Evolutionary conservation across 2,329 filamentous ascomycete genomes (phyloP).

Genomic region (Raffaelea arxii): DNA sequence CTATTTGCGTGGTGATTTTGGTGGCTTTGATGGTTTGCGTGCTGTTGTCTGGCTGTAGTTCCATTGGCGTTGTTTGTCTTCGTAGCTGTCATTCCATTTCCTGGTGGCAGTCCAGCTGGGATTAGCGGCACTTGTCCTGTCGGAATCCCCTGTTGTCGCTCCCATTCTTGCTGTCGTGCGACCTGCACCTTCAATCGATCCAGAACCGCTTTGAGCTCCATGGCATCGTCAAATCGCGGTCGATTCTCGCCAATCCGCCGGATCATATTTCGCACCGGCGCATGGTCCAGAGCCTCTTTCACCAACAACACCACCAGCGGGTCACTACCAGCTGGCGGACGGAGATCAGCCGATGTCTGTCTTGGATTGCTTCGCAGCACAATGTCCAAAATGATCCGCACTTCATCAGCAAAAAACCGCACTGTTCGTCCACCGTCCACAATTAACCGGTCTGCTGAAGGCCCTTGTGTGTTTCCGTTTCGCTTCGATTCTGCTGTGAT

Average conservation of each 20-base stretch:
- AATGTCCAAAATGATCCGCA: conserved; percentile 47
- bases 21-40: no score
- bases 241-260: conserved; percentile 42
- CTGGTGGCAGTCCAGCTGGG: neutral
- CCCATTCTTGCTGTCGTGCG: conserved; percentile 9
- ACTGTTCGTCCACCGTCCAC: conserved; percentile 48
- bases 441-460: conserved; percentile 43
- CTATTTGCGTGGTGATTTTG: neutral
- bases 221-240: conserved; percentile 41
- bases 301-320: conserved; percentile 46
- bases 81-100: neutral
- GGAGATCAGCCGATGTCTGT: conserved; percentile 42
- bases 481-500: conserved; percentile 53
- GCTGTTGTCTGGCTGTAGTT: no score
- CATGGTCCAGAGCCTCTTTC: conserved; percentile 46
- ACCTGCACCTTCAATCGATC: conserved; percentile 37
- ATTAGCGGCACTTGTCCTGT: conserved; percentile 6
- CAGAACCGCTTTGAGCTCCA: conserved; percentile 42
- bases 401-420: conserved; percentile 50
- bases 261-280: conserved; percentile 38
- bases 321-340: conserved; percentile 44
- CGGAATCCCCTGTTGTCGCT: conserved; percentile 13
- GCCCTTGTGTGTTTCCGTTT: conserved; percentile 39
- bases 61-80: neutral
- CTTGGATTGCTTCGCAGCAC: conserved; percentile 48